Conservation (phyloP, 306 rosid species). For the Cicer arietinum region DNA sequence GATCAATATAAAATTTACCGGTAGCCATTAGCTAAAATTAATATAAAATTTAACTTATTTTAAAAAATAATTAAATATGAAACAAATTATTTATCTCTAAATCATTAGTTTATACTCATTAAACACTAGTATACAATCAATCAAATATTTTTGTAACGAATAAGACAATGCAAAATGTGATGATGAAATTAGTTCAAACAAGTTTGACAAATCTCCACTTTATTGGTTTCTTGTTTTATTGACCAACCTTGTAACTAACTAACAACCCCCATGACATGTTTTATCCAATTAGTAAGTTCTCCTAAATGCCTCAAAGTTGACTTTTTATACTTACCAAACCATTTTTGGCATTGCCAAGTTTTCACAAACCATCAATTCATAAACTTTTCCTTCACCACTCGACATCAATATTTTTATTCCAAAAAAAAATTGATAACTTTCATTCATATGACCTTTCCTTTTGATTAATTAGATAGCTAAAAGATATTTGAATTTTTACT, state of each 20-base stretch:
- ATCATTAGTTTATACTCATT: too few species aligned
- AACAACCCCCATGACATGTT: not conserved
- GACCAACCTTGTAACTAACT: conserved; percentile 13
- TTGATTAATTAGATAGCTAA: too few species aligned
- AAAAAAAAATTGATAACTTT: too few species aligned
- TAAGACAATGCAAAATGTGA: conserved; percentile 5
- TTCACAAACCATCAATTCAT: conserved; percentile 22
- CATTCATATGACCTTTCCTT: too few species aligned
- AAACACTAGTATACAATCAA: too few species aligned
- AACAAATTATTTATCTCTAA: too few species aligned
- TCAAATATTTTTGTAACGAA: not conserved
- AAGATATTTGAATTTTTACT: too few species aligned
- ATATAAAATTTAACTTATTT: too few species aligned
- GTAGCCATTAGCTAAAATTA: too few species aligned
- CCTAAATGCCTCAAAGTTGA: conserved; percentile 1
- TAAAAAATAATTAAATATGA: too few species aligned
- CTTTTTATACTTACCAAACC: not conserved
- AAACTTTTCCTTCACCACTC: not conserved
- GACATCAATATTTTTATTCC: too few species aligned
- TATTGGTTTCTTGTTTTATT: conserved; percentile 20
- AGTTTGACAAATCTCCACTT: conserved; percentile 32
- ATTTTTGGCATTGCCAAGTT: not conserved
- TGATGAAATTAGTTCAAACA: conserved; percentile 32
- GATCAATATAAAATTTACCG: too few species aligned
- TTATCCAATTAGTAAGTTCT: conserved; percentile 3